phyloP scores from a whole-genome alignment of 306 rosid genomes.

The Castanea sativa region DNA sequence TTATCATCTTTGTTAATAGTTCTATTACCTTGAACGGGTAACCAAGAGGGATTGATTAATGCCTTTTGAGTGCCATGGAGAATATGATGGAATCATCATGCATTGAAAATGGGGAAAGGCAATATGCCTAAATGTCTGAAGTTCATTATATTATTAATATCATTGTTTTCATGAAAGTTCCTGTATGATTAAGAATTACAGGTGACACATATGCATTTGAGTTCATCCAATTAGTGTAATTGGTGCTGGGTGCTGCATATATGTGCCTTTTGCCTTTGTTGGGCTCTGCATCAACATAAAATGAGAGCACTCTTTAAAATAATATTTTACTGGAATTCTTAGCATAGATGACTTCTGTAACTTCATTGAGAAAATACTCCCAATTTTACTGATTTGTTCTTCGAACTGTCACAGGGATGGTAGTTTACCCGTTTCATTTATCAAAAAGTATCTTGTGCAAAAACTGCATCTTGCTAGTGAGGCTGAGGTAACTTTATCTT shows the following conservation, averaged over 20 bases:
- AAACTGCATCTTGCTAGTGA: constrained; percentile 59
- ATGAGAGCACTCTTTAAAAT: neutral
- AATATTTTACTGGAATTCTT: too few relatives aligned
- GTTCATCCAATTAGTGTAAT: neutral
- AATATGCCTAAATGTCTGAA: neutral
- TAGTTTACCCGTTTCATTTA: constrained; percentile 39
- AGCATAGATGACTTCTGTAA: neutral
- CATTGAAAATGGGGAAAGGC: neutral
- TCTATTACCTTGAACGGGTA: too few relatives aligned
- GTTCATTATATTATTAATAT: neutral
- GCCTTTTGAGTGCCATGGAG: neutral
- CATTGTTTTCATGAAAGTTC: neutral
- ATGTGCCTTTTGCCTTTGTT: neutral
- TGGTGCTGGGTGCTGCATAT: neutral
- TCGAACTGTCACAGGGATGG: constrained; percentile 41
- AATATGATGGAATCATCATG: neutral
- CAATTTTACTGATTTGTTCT: neutral
- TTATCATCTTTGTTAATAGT: too few relatives aligned
- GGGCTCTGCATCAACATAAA: neutral
- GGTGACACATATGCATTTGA: neutral
- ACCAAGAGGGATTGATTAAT: neutral
- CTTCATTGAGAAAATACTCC: neutral
- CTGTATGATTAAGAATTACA: neutral
- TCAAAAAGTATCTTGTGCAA: constrained; percentile 44
- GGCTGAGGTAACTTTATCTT: constrained; percentile 47